Base-by-base conservation (phyloP, 2,329 filamentous ascomycete genomes). In the Ascocoryne sarcoides region DNA sequence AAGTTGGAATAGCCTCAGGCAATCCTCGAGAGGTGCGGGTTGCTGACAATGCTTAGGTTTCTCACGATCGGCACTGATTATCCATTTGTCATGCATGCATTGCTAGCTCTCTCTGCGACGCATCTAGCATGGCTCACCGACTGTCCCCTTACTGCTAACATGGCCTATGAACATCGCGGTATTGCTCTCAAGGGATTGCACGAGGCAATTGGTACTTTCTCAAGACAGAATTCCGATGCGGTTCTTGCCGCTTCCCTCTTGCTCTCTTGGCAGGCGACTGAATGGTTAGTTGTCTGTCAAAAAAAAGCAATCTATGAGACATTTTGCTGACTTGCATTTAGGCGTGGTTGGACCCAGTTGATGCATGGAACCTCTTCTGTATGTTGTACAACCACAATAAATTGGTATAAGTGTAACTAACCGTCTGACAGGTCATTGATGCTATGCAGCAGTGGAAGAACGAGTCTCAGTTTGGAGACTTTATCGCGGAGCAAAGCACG, bases 401-500 rank as follows among this genome's bases (percentile, higher is more conserved):
- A 45, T 32, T 21, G 29, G 20, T 33, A 7, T 9, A n/a, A 17
- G 34, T 36, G 36, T 42, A 18, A 45, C 59, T 65, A 54, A 65
- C 47, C 41, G 14, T 32, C 31, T 36, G 30, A 43, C 59, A 89
- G 82, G 79, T 96, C 39, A 83, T 95, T 51, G 80, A 87, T 55
- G 83, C 85, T 32, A 96, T 96, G 88, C 84, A 89, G 49, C 73
- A 78, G 10, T 93, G 86, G 88, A 87, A 87, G 62, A 80, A 93
- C 54, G 83, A 93, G 60, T 95, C 89, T 23, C 76, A 88, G 49
- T 90, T 92, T 55, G 76, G 78, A 48, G 82, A 88, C 52, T 86
- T 87, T 64, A 86, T 93, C 52, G 76, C 76, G 49, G 82, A 89
- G 61, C 84, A 83, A 65, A 82, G 77, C 68, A 82, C 79, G 16